Base-by-base conservation (phyloP, 805 yeast genomes). In the Hanseniaspora opuntiae region DNA sequence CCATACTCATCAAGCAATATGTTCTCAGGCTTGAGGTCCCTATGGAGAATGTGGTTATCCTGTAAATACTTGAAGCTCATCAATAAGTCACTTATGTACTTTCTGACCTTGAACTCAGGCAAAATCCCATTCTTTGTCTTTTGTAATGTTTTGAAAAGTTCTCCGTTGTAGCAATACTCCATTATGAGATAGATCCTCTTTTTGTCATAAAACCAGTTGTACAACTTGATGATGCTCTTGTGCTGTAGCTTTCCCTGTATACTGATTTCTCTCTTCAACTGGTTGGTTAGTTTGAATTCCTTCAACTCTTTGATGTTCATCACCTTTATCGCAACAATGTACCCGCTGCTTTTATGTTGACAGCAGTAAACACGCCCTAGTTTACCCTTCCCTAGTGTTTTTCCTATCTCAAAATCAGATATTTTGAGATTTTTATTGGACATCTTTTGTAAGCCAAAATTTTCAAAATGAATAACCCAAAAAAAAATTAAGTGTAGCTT, bases 1-100 rank as follows among this genome's bases (percentile, higher is more conserved):
- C 88, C 85, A 62, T 86, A 79, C 56, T 81, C 75, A 7, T 87
- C 86, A 11, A 90, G 70, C 42, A 90, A 68, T 48, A 90, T 84
- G 61, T 90, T 90, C 64, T 93, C 97, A 0, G 97, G 97, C 66
- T 90, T 90, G 58, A 90, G 78, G 63, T 90, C 98, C 56, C 97
- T 74, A 63, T 90, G 98, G 28, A 90, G 84, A 44, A 93, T 80
- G 58, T 82, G 79, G 60, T 82, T 85, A 36, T 75, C 69, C 66
- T 90, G 97, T 58, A 93, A 70, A 62, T 88, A 86, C 10, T 72
- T 67, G 46, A 90, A 74, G 0, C 95, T 96, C 40, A 75, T 74
- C 0, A 96, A 83, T 66, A 88, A 84, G 64, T 93, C 97, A 58
- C 71, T 80, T 7, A 87, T 80, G 66, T 85, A 90, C 62, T 79